Evolutionary conservation across 352 stramenopile genomes (phyloP).

Genomic region (Globisporangium cylindrosporum): DNA sequence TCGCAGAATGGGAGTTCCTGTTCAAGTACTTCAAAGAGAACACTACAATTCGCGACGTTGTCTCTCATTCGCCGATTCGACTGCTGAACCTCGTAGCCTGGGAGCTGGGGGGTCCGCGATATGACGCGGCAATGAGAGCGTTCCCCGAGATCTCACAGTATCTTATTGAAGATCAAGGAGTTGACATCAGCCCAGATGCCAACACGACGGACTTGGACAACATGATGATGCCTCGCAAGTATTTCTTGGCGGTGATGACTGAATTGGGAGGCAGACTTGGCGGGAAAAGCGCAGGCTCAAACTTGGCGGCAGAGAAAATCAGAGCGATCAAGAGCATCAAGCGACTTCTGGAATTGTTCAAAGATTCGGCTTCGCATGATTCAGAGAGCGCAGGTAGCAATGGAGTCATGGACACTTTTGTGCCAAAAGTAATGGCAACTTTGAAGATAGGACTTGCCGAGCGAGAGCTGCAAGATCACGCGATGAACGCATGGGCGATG

Average conservation of each 20-base stretch:
- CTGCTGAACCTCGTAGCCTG: constrained; percentile 62
- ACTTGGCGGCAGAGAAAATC: constrained; percentile 36
- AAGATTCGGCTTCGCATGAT: constrained; percentile 23
- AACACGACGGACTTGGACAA: constrained; percentile 23
- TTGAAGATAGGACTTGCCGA: constrained; percentile 77
- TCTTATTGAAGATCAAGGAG: constrained; percentile 30
- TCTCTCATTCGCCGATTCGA: constrained; percentile 46
- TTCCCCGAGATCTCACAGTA: constrained; percentile 56
- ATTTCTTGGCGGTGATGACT: constrained; percentile 84
- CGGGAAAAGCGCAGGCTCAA: constrained; percentile 29
- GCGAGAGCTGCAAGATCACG: constrained; percentile 46
- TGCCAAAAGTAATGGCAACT: constrained; percentile 89
- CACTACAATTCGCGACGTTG: constrained; percentile 52
- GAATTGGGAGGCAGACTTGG: constrained; percentile 67
- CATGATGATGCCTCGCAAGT: constrained; percentile 64
- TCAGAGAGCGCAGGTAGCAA: constrained; percentile 25
- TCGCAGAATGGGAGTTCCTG: constrained; percentile 72
- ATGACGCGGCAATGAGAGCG: constrained; percentile 47
- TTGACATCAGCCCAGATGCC: constrained; percentile 21
- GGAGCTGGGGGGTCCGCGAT: constrained; percentile 57
- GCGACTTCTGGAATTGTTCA: constrained; percentile 64
- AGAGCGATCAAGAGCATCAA: constrained; percentile 75
- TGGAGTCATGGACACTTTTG: constrained; percentile 73
- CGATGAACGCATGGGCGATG: constrained; percentile 68
- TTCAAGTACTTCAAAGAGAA: constrained; percentile 67